Evolutionary conservation across 1,139 yeast genomes (phyloP), one percentile per base, ranked within the genome.

Genomic region (Dujonia santamariae): DNA sequence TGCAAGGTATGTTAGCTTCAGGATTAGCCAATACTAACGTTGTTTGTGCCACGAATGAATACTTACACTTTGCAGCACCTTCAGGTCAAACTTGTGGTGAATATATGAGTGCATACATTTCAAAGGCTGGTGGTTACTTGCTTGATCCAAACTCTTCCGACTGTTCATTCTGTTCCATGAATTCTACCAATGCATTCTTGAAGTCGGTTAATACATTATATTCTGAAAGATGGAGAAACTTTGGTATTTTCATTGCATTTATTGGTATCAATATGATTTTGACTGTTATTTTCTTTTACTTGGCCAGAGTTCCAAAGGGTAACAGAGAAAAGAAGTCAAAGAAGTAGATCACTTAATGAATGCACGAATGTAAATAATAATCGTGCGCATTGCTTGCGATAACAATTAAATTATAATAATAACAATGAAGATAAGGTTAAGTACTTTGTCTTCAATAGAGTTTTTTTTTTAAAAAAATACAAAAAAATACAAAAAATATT

Each of bases 1-100:
- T 77, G 31, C 67, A 67, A 37, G 76, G 74, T 17, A 59, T 77
- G 47, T 53, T 81, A 40, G 51, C 78, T 11, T 75, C 88, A 14
- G 56, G 60, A 14, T 48, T 59, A 35, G 58, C 61, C 3, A 47
- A 50, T 30, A 47, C 58, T 8, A 30, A 45, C 17, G 62, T 54
- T 17, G 27, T 11, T 3, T 80, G 87, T 59, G 44, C 75, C 5
- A 40, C 40, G 2, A 55, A 56, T 33, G 88, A 81, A 54, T 60
- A 61, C 27, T 56, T 72, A 30, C 33, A 36, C 2, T 62, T 81
- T 46, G 42, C 52, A 12, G 80, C 87, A 19, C 68, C 54, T 5
- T 37, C 41, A 57, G 76, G 54, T 29, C 40, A 45, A 30, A 59
- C 62, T 2, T 63, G 68, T 47, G 55, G 48, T 4, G 46, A 48